Conservation (phyloP, 495 filamentous ascomycete genomes). For the Aspergillus incahuasiensis region DNA sequence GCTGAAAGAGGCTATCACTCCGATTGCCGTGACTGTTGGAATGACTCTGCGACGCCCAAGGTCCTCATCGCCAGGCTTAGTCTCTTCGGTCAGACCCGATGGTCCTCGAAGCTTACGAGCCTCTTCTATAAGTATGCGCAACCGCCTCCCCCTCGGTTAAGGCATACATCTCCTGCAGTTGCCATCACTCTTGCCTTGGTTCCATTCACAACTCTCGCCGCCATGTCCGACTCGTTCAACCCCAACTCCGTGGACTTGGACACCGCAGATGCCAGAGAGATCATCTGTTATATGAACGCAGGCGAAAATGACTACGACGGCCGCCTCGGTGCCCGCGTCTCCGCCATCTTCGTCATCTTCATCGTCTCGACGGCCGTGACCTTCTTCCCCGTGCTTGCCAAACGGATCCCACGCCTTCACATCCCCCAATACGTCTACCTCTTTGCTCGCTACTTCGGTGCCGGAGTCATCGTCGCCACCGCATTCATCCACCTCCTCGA, state of each 20-base stretch:
- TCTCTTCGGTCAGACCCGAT: background rate
- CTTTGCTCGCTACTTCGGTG: constrained; percentile 68
- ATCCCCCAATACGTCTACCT: constrained; percentile 66
- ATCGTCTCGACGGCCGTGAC: constrained; percentile 40
- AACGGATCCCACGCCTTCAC: constrained; percentile 24
- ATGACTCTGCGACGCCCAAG: background rate
- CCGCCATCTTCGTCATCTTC: constrained; percentile 43
- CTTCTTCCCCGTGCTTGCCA: constrained; percentile 54
- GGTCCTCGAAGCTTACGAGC: background rate
- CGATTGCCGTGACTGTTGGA: background rate
- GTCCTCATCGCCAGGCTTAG: background rate
- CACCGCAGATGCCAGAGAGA: constrained; percentile 26
- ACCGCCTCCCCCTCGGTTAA: background rate
- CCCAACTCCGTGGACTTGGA: constrained; percentile 33
- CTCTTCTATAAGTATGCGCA: background rate
- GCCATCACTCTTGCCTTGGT: too few relatives aligned
- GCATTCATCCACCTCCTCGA: constrained; percentile 59
- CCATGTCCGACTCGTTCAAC: background rate
- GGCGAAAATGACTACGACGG: constrained; percentile 41
- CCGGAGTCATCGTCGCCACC: constrained; percentile 67
- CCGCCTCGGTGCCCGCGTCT: constrained; percentile 38
- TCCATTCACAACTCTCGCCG: background rate
- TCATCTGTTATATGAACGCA: constrained; percentile 25
- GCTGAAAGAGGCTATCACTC: background rate
- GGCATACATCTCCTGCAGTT: background rate